Conservation (phyloP, 306 rosid genomes). For the Argentina anserina region DNA sequence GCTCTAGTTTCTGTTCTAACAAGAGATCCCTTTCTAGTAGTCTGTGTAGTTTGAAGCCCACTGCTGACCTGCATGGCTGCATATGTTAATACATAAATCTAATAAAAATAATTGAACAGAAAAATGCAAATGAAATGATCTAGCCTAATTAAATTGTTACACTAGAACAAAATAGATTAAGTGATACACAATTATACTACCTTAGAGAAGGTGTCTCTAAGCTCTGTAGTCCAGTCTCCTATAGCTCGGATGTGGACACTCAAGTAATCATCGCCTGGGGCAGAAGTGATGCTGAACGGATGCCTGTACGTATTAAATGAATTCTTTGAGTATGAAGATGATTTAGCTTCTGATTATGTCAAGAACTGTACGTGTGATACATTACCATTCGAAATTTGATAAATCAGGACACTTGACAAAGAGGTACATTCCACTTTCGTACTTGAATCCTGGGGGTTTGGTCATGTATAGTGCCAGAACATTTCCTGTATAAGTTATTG, state of each 20-base stretch:
- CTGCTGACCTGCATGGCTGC: conserved; percentile 80
- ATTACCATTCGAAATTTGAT: conserved; percentile 81
- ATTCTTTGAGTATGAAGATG: conserved; percentile 8
- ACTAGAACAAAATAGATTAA: not conserved
- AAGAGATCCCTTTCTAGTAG: conserved; percentile 55
- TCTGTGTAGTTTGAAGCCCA: conserved; percentile 37
- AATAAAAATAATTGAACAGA: not conserved
- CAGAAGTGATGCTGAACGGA: conserved; percentile 94
- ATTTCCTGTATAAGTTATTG: conserved; percentile 71
- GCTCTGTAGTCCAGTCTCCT: conserved; percentile 94
- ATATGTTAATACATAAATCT: conserved; percentile 12
- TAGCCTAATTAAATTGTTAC: not conserved
- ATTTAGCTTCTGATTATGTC: conserved; percentile 10
- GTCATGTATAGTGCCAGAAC: conserved; percentile 82
- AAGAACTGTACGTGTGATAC: not conserved
- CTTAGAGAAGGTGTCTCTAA: conserved; percentile 53
- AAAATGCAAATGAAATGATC: not conserved
- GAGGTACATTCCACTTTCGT: conserved; percentile 87
- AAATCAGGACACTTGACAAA: conserved; percentile 88
- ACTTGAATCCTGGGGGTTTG: conserved; percentile 68
- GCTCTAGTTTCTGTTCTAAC: conserved; percentile 62
- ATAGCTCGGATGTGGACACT: conserved; percentile 73
- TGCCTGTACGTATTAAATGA: conserved; percentile 50
- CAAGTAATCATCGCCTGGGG: conserved; percentile 88
- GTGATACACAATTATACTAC: conserved; percentile 21